Evolutionary conservation across 1,284 basidiomycete species (phyloP), one percentile per base, ranked within the genome.

Genomic region (Pyrrhoderma lamaoense): DNA sequence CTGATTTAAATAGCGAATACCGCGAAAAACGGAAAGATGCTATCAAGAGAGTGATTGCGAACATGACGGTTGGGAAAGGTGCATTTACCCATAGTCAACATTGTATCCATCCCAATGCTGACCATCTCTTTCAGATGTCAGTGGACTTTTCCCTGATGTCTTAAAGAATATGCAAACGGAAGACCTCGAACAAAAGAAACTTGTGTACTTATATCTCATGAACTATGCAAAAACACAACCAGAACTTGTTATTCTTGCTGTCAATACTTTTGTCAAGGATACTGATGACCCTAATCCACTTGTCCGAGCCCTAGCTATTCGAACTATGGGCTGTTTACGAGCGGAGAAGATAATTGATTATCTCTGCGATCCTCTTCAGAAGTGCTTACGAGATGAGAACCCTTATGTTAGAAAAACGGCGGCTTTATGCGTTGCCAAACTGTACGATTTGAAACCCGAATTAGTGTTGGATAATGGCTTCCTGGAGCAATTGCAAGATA

Each of bases 321-420:
- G 95, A 22, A 99, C 95, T 2, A 99, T 99, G 95, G 93, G 93
- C 37, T 93, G 92, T 63, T 72, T 99, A 44, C 87, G 93, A 37
- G 94, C 95, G 2, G 94, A 98, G 68, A 98, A 97, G 81, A 99
- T 98, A 66, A 93, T 98, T 69, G 93, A 96, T 72, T 98, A 98
- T 69, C 81, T 99, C 36, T 93, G 89, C 54, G 91, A 94, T 63
- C 95, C 95, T 0, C 72, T 99, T 8, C 87, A 91, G 61, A 91
- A 93, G 61, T 91, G 89, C 60, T 73, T 99, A 35, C 78, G 81
- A 34, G 95, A 98, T 68, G 93, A 97, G 60, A 96, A 96, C 62
- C 94, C 96, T 0, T 99, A 98, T 66, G 94, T 98, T 35, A 83
- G 94, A 61, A 98, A 97, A 74, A 98, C 94, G 7, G 95, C 93